phyloP scores from a whole-genome alignment of 805 yeast species.

The Metschnikowia kofuensis region DNA sequence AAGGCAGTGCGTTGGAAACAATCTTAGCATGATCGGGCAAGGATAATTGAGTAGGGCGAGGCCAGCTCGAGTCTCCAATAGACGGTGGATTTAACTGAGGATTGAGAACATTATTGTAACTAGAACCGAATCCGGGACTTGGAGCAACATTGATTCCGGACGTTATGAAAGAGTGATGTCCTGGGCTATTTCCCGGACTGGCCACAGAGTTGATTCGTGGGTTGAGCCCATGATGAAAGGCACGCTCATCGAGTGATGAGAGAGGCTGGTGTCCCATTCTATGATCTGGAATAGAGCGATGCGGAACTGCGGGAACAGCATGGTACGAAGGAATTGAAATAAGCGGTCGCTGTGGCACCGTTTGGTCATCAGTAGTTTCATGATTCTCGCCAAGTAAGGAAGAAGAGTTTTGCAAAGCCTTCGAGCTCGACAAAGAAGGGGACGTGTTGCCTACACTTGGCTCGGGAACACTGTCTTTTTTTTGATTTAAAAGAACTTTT shows the following conservation, averaged over 20 bases:
- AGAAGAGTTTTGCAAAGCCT: no score
- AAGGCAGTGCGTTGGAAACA: no score
- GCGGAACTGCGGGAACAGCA: not conserved
- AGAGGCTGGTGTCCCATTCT: not conserved
- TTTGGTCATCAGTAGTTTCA: no score
- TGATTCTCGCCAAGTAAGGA: no score
- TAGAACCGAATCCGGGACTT: not conserved
- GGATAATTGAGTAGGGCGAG: not conserved
- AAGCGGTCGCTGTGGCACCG: no score
- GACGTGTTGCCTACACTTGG: not conserved
- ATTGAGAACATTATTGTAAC: no score
- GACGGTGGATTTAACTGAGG: no score
- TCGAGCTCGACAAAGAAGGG: not conserved
- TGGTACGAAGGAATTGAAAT: not conserved
- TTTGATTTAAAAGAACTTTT: constrained; percentile 5
- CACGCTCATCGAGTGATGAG: not conserved
- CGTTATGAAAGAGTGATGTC: no score
- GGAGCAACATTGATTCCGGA: not conserved
- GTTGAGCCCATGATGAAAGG: not conserved
- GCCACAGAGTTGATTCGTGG: not conserved
- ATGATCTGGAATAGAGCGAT: not conserved
- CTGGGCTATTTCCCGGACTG: no score
- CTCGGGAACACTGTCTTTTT: not conserved
- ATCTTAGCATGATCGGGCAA: not conserved
- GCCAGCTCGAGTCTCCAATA: not conserved